Base-by-base conservation (phyloP, 164 flowering plant species). In the Umbellularia californica region DNA sequence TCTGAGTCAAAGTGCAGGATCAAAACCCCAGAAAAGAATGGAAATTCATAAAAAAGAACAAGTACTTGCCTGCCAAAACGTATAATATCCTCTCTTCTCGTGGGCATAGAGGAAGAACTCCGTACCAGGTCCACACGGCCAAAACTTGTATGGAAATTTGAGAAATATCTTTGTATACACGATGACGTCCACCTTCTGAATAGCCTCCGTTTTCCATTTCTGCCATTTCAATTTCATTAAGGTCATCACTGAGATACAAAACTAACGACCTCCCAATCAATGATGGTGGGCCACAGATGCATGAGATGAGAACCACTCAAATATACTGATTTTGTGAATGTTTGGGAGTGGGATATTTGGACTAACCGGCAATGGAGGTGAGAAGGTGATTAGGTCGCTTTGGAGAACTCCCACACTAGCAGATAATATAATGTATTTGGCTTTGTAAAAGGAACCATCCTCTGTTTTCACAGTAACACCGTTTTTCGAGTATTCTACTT, bases 41-140 rank as follows among this genome's bases (percentile, higher is more conserved):
- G 1, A 30, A 30, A 30, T 30, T 30, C 35, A 30, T 4, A 25
- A 5, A 15, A 11, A 35, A 50, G 58, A 35, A 19, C 72, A 51
- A 22, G 19, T 62, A 82, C 83, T 20, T 74, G 92, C 98, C 98
- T 94, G 98, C 98, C 97, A 94, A 78, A 94, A 91, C 14, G 98
- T 91, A 86, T 88, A 94, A 80, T 92, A 94, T 58, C 98, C 98
- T 81, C 98, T 83, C 65, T 92, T 83, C 78, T 92, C 94, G 73
- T 92, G 97, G 15, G 98, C 98, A 77, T 89, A 94, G 33, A 94
- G 86, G 79, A 94, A 94, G 82, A 94, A 94, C 84, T 94, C 98
- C 47, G 89, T 85, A 3, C 81, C 95, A 0, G 89, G 84, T 5
- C 89, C 93, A 81, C 90, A 87, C 0, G 97, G 93, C 98, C 98